phyloP scores from a whole-genome alignment of 352 stramenopile genomes.

The Globisporangium rhizosaccharum region DNA sequence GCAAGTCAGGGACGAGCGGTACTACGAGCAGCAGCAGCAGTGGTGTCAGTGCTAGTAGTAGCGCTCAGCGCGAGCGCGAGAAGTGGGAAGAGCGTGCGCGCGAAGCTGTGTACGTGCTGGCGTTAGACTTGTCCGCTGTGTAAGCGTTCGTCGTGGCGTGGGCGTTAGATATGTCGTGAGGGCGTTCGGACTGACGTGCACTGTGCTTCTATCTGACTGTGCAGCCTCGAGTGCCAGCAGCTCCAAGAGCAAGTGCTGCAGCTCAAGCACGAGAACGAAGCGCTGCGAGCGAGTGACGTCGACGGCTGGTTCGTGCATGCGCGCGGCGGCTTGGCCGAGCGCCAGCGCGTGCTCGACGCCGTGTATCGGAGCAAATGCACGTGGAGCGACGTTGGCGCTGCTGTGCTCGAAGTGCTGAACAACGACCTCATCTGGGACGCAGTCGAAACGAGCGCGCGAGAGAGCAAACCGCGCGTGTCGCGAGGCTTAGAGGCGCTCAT shows the following conservation, averaged over 20 bases:
- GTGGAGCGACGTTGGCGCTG: conserved; percentile 49
- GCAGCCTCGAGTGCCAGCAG: conserved; percentile 34
- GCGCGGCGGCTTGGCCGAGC: conserved; percentile 33
- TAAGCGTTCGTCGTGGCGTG: conserved; percentile 1
- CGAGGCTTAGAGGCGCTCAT: conserved; percentile 46
- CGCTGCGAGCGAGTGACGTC: conserved; percentile 19
- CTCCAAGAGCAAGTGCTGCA: conserved; percentile 40
- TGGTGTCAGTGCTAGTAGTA: not conserved
- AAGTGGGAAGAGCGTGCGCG: conserved; percentile 54
- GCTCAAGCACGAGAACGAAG: conserved; percentile 37
- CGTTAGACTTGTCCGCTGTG: not conserved
- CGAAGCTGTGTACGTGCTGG: conserved; percentile 35
- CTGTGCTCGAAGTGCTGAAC: conserved; percentile 54
- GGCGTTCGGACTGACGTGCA: too few relatives aligned
- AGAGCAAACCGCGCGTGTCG: conserved; percentile 31
- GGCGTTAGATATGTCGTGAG: not conserved
- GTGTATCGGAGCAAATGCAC: conserved; percentile 46
- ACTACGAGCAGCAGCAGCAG: not conserved
- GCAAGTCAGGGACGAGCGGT: not conserved
- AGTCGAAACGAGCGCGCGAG: conserved; percentile 36
- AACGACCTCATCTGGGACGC: conserved; percentile 59
- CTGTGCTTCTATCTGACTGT: not conserved
- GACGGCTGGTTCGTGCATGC: conserved; percentile 40
- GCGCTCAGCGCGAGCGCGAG: conserved; percentile 46
- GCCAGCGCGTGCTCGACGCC: conserved; percentile 50